phyloP scores from a whole-genome alignment of 345 rosid species.

The Brassica carinata region DNA sequence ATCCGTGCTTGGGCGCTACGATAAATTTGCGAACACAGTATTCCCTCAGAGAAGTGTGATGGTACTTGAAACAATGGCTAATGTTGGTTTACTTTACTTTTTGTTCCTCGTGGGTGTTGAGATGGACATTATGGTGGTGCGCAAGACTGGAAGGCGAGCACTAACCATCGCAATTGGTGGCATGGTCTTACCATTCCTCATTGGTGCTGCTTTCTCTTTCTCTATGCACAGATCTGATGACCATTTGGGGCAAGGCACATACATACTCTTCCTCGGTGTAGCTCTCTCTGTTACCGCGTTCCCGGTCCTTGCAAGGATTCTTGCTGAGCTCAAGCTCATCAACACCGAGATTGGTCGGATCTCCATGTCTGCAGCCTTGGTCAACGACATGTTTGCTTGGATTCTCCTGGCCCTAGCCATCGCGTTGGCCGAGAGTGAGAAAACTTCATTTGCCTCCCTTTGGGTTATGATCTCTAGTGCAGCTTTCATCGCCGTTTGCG shows the following conservation, averaged over 20 bases:
- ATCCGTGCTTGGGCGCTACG: conserved; percentile 63
- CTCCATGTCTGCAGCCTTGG: conserved; percentile 89
- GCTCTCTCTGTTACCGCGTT: conserved; percentile 93
- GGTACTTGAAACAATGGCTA: conserved; percentile 99
- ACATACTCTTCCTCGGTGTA: conserved; percentile 78
- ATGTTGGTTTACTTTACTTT: conserved; percentile 84
- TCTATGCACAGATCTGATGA: conserved; percentile 32
- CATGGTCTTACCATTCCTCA: conserved; percentile 76
- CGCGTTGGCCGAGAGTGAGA: conserved; percentile 68
- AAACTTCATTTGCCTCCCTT: conserved; percentile 58
- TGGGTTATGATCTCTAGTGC: conserved; percentile 71
- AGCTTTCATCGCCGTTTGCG: conserved; percentile 53
- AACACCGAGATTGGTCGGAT: conserved; percentile 80
- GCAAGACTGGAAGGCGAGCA: conserved; percentile 65
- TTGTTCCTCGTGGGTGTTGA: conserved; percentile 91
- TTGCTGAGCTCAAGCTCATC: conserved; percentile 87
- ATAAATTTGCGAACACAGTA: conserved; percentile 43
- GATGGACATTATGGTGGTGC: conserved; percentile 85
- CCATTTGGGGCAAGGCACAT: conserved; percentile 50
- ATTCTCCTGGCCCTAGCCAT: conserved; percentile 79
- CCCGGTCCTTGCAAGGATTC: conserved; percentile 86
- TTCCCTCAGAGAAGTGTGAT: conserved; percentile 89
- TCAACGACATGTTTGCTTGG: conserved; percentile 95
- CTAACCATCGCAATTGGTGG: conserved; percentile 67
- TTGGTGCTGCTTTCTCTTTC: conserved; percentile 60